phyloP scores from a whole-genome alignment of 2,329 filamentous ascomycete genomes.

The Cercospora brassicicola region DNA sequence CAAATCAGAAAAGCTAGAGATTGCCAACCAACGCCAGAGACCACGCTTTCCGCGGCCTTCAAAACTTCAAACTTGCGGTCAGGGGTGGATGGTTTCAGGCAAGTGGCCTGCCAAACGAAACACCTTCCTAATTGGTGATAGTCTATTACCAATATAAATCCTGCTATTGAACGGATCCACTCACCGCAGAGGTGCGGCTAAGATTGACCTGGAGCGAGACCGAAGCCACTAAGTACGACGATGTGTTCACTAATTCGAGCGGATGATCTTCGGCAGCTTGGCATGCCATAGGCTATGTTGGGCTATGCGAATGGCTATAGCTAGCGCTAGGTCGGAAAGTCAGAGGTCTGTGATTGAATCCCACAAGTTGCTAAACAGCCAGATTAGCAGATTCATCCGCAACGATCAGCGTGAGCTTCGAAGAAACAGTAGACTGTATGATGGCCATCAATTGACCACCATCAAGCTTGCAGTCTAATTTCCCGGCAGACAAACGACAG shows the following conservation, averaged over 20 bases:
- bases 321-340: too few relatives aligned
- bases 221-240: background rate
- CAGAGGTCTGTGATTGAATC: too few relatives aligned
- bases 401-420: too few relatives aligned
- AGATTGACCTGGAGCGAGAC: background rate
- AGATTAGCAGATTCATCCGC: too few relatives aligned
- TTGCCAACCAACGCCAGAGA: background rate
- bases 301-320: too few relatives aligned
- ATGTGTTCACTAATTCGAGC: background rate
- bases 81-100: background rate
- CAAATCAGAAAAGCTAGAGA: too few relatives aligned
- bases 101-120: background rate
- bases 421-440: too few relatives aligned
- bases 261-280: background rate
- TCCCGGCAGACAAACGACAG: background rate
- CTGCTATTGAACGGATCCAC: background rate
- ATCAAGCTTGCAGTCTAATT: background rate
- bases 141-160: background rate
- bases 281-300: background rate
- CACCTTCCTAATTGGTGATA: background rate
- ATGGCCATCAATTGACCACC: background rate
- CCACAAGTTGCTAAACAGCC: too few relatives aligned
- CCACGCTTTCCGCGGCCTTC: background rate
- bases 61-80: background rate
- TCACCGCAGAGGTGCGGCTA: too few relatives aligned